Evolutionary conservation across 179 eudicot species (phyloP), one percentile per base, ranked within the genome.

Genomic region (Pouteria campechiana): DNA sequence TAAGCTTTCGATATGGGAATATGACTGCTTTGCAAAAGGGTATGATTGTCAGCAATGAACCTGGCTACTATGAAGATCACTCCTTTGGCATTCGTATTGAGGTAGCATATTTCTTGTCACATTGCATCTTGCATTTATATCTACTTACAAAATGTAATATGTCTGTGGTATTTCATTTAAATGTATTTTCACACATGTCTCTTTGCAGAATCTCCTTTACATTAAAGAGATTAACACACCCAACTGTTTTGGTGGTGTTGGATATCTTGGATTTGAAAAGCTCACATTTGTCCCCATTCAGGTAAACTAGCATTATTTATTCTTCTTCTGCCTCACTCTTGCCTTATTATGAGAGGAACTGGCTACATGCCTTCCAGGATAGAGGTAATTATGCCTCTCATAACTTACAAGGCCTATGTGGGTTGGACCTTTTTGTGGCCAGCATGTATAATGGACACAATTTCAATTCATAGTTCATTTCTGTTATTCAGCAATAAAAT

Each of bases 41-140:
- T 66, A 90, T 90, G 98, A 65, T 87, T 70, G 94, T 90, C 33
- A 90, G 96, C 72, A 87, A 90, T 67, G 98, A 90, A 64, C 98
- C 98, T 41, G 98, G 98, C 19, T 90, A 86, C 48, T 90, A 90
- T 50, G 98, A 90, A 64, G 98, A 90, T 55, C 85, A 87, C 64
- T 72, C 80, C 17, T 90, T 90, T 63, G 98, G 98, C 35, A 90
- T 90, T 46, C 73, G 96, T 41, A 86, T 90, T 48, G 98, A 90
- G 84, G 97, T 85, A 63, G 32, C 31, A 29, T 39, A 15, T 39
- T 30, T 1, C 20, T 13, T 16, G 43, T 52, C 32, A 25, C 30
- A 22, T 28, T 36, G 19, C 21, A 32, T 17, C 25, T 2, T 11
- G 11, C 2, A 17, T 23, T 36, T n/a, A n/a, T n/a, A n/a, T n/a